Evolutionary conservation across 2,329 filamentous ascomycete genomes (phyloP).

Genomic region (Aspergillus carbonarius): DNA sequence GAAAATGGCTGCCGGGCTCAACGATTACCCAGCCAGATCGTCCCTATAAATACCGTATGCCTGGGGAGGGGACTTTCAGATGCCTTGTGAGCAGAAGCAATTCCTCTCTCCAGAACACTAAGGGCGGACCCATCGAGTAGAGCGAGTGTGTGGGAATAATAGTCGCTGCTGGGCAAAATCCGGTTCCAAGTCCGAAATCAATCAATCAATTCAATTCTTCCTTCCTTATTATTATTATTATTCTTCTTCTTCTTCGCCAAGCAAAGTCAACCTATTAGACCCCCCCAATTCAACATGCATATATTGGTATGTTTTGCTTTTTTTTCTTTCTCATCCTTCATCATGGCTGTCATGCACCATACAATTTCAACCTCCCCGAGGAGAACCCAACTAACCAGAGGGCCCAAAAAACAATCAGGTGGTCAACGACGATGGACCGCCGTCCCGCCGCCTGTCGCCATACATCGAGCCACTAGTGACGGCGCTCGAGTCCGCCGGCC

Average conservation of each 20-base stretch:
- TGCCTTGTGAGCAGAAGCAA: neutral
- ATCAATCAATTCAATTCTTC: neutral
- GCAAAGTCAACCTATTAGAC: conserved; percentile 9
- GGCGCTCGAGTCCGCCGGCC: conserved; percentile 68
- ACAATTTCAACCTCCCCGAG: neutral
- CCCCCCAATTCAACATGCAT: conserved; percentile 41
- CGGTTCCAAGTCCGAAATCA: neutral
- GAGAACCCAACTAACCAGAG: neutral
- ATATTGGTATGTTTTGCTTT: conserved; percentile 43
- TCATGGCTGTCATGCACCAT: neutral
- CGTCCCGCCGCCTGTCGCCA: conserved; percentile 68
- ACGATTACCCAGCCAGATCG: conserved; percentile 16
- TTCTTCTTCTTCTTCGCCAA: conserved; percentile 7
- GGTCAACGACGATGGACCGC: conserved; percentile 73
- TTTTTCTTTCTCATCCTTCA: conserved; percentile 3
- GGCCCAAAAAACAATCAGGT: conserved; percentile 24
- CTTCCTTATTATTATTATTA: too few species aligned
- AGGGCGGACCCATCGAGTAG: neutral
- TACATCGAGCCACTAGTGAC: conserved; percentile 71
- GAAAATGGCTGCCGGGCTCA: conserved; percentile 17
- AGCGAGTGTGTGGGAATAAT: neutral
- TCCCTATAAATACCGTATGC: conserved; percentile 20
- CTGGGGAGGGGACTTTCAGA: neutral
- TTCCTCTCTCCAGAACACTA: neutral
- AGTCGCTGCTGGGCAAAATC: neutral